Evolutionary conservation across 805 yeast genomes (phyloP), one percentile per base, ranked within the genome.

Genomic region (Pichia nanzhaoensis): DNA sequence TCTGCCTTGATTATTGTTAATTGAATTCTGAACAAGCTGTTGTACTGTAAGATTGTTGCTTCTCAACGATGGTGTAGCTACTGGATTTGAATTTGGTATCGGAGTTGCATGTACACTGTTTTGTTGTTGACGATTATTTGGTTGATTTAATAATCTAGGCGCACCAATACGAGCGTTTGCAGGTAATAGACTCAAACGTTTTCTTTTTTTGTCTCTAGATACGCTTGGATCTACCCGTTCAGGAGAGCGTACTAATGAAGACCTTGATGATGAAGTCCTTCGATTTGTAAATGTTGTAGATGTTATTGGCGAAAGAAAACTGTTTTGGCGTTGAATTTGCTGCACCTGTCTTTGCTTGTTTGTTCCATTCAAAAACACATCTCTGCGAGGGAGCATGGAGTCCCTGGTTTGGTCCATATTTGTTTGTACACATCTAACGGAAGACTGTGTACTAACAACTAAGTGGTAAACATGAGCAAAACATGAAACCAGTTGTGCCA

Each of bases 111-210:
- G 33, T 10, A 30, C 33, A 20, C 42, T 54, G 39, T 54, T 52
- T 16, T 63, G 57, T 34, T 57, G 59, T 43, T 63, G 53, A 40
- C 52, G 58, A 9, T 37, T 45, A 16, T 51, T 47, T 33, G 54
- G 43, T 6, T 53, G 53, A 24, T 52, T 54, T 31, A 59, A 39
- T 38, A 60, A 48, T 22, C 63, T 42, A 20, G 66, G 64, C 5
- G 64, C 63, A 7, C 65, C 65, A 17, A 61, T 18, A 34, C 21
- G 32, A 37, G 54, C 54, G 48, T 59, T 59, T 27, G 57, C 51
- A 10, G 64, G 65, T 14, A 60, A 44, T 9, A 60, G 39, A 42
- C 62, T 58, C 33, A 60, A 47, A 39, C 65, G 52, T 31, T 58
- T 57, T 30, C 60, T 53, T 38, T 56, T 60, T 21, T 39, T 39